Conservation (phyloP, 177 flowering plant genomes). For the Vitis hybrid region DNA sequence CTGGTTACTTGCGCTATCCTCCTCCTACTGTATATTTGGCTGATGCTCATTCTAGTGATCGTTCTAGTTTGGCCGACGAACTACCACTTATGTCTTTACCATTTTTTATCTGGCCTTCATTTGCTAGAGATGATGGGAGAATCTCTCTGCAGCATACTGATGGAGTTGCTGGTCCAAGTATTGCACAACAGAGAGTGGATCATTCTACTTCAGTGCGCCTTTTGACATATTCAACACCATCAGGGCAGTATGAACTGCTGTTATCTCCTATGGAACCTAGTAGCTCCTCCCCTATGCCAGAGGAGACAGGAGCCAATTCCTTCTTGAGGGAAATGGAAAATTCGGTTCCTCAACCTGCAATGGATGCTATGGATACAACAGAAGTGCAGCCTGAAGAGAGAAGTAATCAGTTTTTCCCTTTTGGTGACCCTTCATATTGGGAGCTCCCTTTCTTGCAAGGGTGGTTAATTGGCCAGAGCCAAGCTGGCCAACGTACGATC, state of each 20-base stretch:
- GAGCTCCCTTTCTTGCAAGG: conserved; percentile 90
- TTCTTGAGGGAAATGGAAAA: no score
- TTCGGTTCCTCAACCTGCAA: no score
- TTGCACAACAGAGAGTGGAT: conserved; percentile 26
- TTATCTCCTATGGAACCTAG: no score
- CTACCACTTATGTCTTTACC: conserved; percentile 63
- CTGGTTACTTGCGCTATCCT: conserved; percentile 81
- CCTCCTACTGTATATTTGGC: conserved; percentile 86
- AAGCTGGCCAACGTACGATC: conserved; percentile 49
- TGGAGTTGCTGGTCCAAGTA: conserved; percentile 31
- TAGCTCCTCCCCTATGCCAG: no score
- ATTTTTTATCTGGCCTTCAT: conserved; percentile 54
- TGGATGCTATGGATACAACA: no score
- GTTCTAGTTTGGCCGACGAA: conserved; percentile 40
- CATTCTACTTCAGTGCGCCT: conserved; percentile 49
- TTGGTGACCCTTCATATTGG: conserved; percentile 66
- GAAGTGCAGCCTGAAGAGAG: no score
- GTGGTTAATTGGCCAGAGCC: conserved; percentile 90
- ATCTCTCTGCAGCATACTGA: conserved; percentile 33
- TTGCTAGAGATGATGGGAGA: conserved; percentile 49
- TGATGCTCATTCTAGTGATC: conserved; percentile 51
- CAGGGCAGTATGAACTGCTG: conserved; percentile 35
- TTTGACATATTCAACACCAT: conserved; percentile 41
- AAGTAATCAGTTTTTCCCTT: conserved; percentile 37
- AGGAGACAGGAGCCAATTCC: no score